Conservation (phyloP, 306 rosid genomes). For the Abrus pulchellus region DNA sequence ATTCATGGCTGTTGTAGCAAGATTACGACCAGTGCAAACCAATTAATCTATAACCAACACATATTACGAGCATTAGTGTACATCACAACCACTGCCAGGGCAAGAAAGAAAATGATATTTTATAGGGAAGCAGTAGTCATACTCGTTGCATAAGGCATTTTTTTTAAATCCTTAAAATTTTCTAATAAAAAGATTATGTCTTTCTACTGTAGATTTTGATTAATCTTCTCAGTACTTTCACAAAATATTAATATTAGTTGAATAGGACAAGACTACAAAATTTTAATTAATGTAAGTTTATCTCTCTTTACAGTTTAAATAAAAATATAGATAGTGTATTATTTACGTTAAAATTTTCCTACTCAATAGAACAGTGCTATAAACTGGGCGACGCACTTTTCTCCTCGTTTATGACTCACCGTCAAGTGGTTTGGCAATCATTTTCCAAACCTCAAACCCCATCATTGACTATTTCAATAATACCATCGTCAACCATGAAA, state of each 20-base stretch:
- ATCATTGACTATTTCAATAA: slow-evolving; percentile 14
- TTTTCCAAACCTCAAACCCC: slow-evolving; percentile 29
- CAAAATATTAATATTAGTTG: too few relatives aligned
- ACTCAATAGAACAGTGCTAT: too few relatives aligned
- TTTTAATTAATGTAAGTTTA: too few relatives aligned
- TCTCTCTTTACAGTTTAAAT: too few relatives aligned
- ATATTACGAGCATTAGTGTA: slow-evolving; percentile 24
- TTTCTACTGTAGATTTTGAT: too few relatives aligned
- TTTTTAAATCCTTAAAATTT: background rate
- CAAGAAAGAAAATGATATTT: background rate
- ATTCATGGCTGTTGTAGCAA: background rate
- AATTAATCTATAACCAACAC: slow-evolving; percentile 27
- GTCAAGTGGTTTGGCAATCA: slow-evolving; percentile 6
- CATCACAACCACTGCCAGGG: slow-evolving; percentile 42
- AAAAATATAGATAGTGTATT: too few relatives aligned
- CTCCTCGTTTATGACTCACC: background rate
- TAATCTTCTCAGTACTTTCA: too few relatives aligned
- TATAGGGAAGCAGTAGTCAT: background rate
- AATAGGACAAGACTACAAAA: too few relatives aligned
- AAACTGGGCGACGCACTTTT: too few relatives aligned
- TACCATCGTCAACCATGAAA: background rate
- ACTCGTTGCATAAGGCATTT: background rate
- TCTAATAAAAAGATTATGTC: too few relatives aligned
- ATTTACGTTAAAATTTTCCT: too few relatives aligned
- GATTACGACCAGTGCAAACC: slow-evolving; percentile 15